Conservation (phyloP, 805 yeast genomes). For the Starmerella scarabaei region DNA sequence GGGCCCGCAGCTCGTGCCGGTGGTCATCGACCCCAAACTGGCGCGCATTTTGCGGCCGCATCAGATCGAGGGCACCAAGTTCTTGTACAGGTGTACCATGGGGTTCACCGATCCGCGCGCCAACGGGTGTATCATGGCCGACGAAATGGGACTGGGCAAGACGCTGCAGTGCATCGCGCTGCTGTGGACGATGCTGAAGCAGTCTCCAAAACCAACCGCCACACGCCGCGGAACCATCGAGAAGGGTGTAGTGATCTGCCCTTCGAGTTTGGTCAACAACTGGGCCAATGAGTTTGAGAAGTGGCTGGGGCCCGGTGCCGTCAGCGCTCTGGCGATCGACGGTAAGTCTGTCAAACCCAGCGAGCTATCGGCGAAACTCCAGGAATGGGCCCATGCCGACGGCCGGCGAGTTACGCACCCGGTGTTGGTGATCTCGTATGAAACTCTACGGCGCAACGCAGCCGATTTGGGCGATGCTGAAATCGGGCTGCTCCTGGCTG, state of each 20-base stretch:
- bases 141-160: conserved; percentile 91
- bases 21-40: conserved; percentile 82
- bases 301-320: conserved; percentile 88
- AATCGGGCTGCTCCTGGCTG: conserved; percentile 76
- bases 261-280: conserved; percentile 81
- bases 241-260: conserved; percentile 87
- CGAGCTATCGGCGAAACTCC: conserved; percentile 55
- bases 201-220: conserved; percentile 51
- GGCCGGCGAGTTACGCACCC: conserved; percentile 89
- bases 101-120: conserved; percentile 58
- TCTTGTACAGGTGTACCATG: conserved; percentile 78
- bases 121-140: conserved; percentile 95
- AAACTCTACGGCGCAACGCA: conserved; percentile 77
- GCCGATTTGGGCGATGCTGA: conserved; percentile 61
- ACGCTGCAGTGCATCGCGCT: conserved; percentile 79
- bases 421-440: conserved; percentile 85
- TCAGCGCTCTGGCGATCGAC: conserved; percentile 82
- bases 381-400: conserved; percentile 73
- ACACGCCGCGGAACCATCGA: conserved; percentile 68
- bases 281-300: conserved; percentile 95
- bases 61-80: conserved; percentile 90
- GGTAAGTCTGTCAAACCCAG: conserved; percentile 64
- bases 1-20: conserved; percentile 62
- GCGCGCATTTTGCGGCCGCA: conserved; percentile 84
- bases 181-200: conserved; percentile 83